Evolutionary conservation across 192 early-diverging fungal species (phyloP).

Genomic region (Backusella sp.): DNA sequence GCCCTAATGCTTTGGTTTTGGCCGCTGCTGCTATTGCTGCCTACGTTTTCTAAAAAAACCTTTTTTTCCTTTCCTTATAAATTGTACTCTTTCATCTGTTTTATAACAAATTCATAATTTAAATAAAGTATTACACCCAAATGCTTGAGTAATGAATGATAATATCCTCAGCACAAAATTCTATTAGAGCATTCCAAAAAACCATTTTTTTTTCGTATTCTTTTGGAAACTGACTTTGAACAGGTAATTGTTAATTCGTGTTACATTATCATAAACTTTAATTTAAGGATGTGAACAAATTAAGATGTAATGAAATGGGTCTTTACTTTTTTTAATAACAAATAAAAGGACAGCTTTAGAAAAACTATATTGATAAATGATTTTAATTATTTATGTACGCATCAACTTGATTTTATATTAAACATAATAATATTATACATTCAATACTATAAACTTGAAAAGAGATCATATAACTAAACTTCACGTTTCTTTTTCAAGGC

Average conservation of each 20-base stretch:
- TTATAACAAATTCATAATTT: conserved; percentile 9
- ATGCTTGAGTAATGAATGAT: conserved; percentile 2
- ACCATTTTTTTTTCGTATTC: background rate
- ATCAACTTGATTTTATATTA: too few relatives aligned
- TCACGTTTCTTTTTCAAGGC: too few relatives aligned
- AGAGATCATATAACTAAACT: background rate
- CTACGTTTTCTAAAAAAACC: background rate
- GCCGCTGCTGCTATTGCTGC: background rate
- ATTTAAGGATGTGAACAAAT: background rate
- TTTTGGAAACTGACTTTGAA: background rate
- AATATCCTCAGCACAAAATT: background rate
- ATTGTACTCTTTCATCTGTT: conserved; percentile 6
- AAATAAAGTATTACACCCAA: conserved; percentile 6
- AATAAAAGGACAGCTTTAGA: background rate
- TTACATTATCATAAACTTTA: background rate
- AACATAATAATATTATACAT: too few relatives aligned
- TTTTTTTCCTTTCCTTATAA: background rate
- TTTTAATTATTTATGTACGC: background rate
- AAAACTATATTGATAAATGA: background rate
- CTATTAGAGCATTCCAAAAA: background rate
- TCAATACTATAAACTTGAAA: too few relatives aligned
- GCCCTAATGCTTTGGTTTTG: background rate
- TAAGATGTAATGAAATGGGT: background rate
- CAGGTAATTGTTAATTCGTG: background rate
- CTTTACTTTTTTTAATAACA: background rate